phyloP scores from a whole-genome alignment of 2,329 filamentous ascomycete species.

The Emergomyces orientalis region DNA sequence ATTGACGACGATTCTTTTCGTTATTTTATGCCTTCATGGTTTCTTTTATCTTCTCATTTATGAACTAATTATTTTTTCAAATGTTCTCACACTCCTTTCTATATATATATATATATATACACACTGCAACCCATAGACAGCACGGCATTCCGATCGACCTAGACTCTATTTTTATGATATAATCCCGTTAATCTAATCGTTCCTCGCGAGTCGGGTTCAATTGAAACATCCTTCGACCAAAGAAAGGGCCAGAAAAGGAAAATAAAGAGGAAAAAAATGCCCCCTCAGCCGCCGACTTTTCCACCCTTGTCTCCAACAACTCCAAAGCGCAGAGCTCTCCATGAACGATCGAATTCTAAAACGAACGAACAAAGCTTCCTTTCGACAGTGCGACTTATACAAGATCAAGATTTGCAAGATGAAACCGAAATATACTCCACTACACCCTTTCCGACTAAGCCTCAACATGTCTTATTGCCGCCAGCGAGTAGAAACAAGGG shows the following conservation, averaged over 20 bases:
- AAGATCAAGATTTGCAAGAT: conserved; percentile 23
- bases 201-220: conserved; percentile 8
- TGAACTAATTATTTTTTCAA: conserved; percentile 1
- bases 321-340: conserved; percentile 33
- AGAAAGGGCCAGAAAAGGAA: not conserved
- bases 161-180: conserved; percentile 17
- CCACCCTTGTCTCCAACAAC: conserved; percentile 25
- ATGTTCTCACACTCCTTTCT: conserved; percentile 1
- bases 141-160: not conserved
- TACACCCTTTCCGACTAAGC: conserved; percentile 41
- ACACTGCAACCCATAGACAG: conserved; percentile 16
- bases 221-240: conserved; percentile 12
- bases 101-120: not conserved
- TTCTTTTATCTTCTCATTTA: not conserved
- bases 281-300: not conserved
- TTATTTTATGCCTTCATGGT: not conserved
- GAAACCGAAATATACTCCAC: conserved; percentile 33
- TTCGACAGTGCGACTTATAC: conserved; percentile 31
- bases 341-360: conserved; percentile 40
- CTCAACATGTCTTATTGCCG: conserved; percentile 38
- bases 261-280: conserved; percentile 10
- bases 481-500: conserved; percentile 32
- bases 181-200: conserved; percentile 16
- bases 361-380: conserved; percentile 34
- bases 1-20: not conserved